Base-by-base conservation (phyloP, 192 early-diverging fungal genomes). In the Glomus cerebriforme region DNA sequence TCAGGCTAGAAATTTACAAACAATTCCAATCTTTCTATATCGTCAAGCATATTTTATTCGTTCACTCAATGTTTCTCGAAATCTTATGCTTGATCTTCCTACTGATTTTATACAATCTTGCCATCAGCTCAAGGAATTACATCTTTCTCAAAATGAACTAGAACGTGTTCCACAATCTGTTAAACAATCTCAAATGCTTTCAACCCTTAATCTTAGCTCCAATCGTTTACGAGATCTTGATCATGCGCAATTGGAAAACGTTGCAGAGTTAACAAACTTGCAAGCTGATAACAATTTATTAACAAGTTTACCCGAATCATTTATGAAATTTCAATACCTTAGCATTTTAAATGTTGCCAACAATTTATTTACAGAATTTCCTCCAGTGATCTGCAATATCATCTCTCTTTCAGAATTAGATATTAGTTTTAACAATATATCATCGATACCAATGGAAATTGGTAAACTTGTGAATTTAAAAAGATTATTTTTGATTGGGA, bases 361-460 rank as follows among this genome's bases (percentile, higher is more conserved):
- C 81, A 97, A 97, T 85, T 91, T 90, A 47, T 85, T 97, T 59
- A 80, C 84, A 4, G 77, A 79, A 31, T 92, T 96, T 73, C 96
- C 96, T 1, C 29, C 68, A 17, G 88, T 90, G 0, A 80, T 96
- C 29, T 91, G 90, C 47, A 78, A 86, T 58, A 90, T 94, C 32
- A 26, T 79, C 45, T 82, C 89, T 35, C 81, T 95, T 19, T 86
- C 84, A 17, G 87, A 92, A 37, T 85, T 97, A 29, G 95, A 97
- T 79, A 79, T 96, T 35, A 93, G 90, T 67, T 93, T 95, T 66
- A 96, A 96, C 80, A 90, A 94, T 59, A 93, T 97, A n/a, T 83
- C 88, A 5, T 81, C 73, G 12, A 84, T 97, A 22, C 93, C 95
- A 27, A 86, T 93, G 22, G 86, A 85, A 32, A 93, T 96, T 49